These are phyloP conservation scores for Venturia oleaginea DNA, from an alignment of 2,329 filamentous ascomycete genomes.

Conservation along the genomic window DNA sequence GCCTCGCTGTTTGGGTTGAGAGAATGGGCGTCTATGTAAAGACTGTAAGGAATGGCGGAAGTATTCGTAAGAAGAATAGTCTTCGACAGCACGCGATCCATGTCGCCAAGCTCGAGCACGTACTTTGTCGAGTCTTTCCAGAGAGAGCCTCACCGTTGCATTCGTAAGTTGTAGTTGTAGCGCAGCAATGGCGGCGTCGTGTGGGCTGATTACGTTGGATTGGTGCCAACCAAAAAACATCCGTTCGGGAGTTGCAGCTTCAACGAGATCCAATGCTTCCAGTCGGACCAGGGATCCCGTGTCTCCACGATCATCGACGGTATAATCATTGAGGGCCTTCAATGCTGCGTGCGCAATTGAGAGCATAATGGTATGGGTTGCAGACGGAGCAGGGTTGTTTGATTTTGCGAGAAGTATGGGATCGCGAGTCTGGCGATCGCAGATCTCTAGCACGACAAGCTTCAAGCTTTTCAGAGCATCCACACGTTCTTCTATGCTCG, in stretches of 20 bases:
- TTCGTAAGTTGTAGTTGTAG: conserved; percentile 19
- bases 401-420: background rate
- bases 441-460: background rate
- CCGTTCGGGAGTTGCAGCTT: conserved; percentile 23
- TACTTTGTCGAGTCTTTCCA: conserved; percentile 86
- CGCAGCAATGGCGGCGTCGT: background rate
- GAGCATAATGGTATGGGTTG: background rate
- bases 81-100: background rate
- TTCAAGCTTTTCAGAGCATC: conserved; percentile 25
- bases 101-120: conserved; percentile 35
- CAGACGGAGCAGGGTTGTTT: background rate
- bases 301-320: conserved; percentile 79
- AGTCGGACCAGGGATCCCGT: conserved; percentile 78
- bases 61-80: conserved; percentile 6
- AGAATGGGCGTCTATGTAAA: conserved; percentile 16
- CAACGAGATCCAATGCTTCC: conserved; percentile 64
- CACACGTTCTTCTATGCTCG: conserved; percentile 37
- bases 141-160: conserved; percentile 57
- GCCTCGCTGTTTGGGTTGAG: background rate
- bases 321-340: conserved; percentile 71
- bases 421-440: background rate
- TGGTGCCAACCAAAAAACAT: conserved; percentile 18
- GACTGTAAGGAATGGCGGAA: background rate
- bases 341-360: conserved; percentile 15
- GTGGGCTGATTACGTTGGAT: conserved; percentile 17